These are phyloP conservation scores for Zygnema circumcarinatum DNA, from an alignment of 139 green algal species.

Conservation along the genomic window DNA sequence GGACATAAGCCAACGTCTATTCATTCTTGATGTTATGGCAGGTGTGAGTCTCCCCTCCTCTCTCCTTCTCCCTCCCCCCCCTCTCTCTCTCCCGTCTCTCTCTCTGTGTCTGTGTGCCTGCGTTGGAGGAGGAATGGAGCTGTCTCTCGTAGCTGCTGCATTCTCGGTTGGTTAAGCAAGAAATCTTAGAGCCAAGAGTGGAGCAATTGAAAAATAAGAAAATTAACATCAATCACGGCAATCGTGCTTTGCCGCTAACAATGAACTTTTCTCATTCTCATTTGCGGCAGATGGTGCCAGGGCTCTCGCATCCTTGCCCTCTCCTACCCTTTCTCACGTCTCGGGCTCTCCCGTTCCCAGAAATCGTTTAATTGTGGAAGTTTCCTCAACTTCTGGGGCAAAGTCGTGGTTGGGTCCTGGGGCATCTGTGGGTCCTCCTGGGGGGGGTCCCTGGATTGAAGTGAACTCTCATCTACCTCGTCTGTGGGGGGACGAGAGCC, in stretches of 20 bases:
- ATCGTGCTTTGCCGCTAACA: too few species aligned
- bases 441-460: neutral
- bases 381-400: neutral
- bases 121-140: too few species aligned
- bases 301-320: constrained; percentile 20
- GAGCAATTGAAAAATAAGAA: too few species aligned
- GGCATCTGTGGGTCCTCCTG: too few species aligned
- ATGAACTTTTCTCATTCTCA: neutral
- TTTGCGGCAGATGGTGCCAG: neutral
- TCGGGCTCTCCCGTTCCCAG: neutral
- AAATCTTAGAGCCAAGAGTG: too few species aligned
- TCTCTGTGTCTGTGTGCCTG: neutral
- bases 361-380: neutral
- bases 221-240: too few species aligned
- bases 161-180: too few species aligned
- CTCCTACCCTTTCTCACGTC: neutral
- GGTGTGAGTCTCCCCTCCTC: neutral
- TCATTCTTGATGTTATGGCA: constrained; percentile 73
- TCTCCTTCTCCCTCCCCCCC: neutral
- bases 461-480: neutral
- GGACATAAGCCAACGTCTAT: constrained; percentile 72
- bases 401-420: neutral
- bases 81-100: neutral
- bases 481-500: neutral
- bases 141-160: too few species aligned